These are phyloP conservation scores for Sisymbrium irio DNA, from an alignment of 345 rosid species.

Conservation along the genomic window DNA sequence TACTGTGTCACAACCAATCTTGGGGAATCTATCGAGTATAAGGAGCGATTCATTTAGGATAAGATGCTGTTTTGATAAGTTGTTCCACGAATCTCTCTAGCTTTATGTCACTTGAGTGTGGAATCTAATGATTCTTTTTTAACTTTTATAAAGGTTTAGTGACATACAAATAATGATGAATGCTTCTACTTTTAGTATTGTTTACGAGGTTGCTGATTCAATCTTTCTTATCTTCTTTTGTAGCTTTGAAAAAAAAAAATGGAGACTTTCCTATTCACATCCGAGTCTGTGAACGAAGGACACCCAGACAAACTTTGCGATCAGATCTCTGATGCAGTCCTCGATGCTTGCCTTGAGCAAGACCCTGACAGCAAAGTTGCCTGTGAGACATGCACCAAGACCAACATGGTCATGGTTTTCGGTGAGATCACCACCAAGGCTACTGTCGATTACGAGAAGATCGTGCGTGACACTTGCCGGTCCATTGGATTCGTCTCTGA, in stretches of 20 bases:
- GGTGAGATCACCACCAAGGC: slow-evolving; percentile 45
- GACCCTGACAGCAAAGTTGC: slow-evolving; percentile 45
- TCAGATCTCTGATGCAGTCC: slow-evolving; percentile 42
- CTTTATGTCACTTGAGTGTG: slow-evolving; percentile 1
- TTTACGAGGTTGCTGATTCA: slow-evolving; percentile 7
- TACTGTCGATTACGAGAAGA: slow-evolving; percentile 36
- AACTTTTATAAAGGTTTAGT: no score
- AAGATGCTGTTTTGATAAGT: neutral
- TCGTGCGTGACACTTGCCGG: slow-evolving; percentile 44
- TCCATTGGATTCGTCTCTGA: slow-evolving; percentile 38
- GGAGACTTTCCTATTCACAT: slow-evolving; percentile 43
- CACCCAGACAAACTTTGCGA: slow-evolving; percentile 44
- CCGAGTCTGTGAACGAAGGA: slow-evolving; percentile 44
- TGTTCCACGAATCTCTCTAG: slow-evolving; percentile 16
- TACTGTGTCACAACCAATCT: slow-evolving; percentile 3
- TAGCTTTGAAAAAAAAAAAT: slow-evolving; percentile 18
- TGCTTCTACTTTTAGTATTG: neutral
- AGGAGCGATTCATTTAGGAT: slow-evolving; percentile 21
- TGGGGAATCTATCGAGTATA: neutral
- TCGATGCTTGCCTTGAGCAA: slow-evolving; percentile 43
- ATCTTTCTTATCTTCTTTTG: slow-evolving; percentile 2
- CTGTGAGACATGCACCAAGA: slow-evolving; percentile 39
- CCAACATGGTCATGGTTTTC: slow-evolving; percentile 42
- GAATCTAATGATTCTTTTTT: slow-evolving; percentile 18
- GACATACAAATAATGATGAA: no score